Evolutionary conservation across 164 flowering plant genomes (phyloP).

Genomic region (Amborella trichopoda): DNA sequence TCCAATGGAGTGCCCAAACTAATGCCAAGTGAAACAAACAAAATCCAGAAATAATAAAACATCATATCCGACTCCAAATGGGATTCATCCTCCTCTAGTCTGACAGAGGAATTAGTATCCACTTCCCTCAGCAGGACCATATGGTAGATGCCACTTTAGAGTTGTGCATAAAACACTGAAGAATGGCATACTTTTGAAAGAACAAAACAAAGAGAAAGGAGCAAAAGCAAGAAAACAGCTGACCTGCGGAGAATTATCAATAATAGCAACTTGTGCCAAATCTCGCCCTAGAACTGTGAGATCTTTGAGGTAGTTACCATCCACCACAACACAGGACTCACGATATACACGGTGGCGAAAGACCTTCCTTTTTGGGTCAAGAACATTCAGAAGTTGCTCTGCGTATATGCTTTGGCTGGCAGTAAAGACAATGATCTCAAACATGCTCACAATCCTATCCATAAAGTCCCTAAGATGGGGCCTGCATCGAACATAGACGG

Average conservation of each 20-base stretch:
- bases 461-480: constrained; percentile 77
- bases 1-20: too few relatives aligned
- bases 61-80: too few relatives aligned
- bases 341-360: constrained; percentile 89
- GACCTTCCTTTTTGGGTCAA: constrained; percentile 85
- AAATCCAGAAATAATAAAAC: too few relatives aligned
- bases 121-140: too few relatives aligned
- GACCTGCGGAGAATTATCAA: constrained; percentile 99
- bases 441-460: constrained; percentile 71
- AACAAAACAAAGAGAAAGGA: not conserved
- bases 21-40: too few relatives aligned
- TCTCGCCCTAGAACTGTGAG: constrained; percentile 95
- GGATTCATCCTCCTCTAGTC: too few relatives aligned
- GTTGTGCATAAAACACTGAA: too few relatives aligned
- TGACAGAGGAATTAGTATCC: too few relatives aligned
- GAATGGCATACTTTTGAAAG: not conserved
- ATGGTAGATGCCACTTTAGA: too few relatives aligned
- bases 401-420: constrained; percentile 99
- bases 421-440: constrained; percentile 90
- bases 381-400: constrained; percentile 83
- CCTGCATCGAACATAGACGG: constrained; percentile 81
- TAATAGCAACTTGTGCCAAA: constrained; percentile 63
- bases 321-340: constrained; percentile 84
- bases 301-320: constrained; percentile 93
- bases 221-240: not conserved